A percentile compares a stretch with the other conserved stretches of the same genome.
These are phyloP conservation scores for Aphanoascus verrucosus DNA, from an alignment of 2,329 filamentous ascomycete species.

Conservation along the genomic window DNA sequence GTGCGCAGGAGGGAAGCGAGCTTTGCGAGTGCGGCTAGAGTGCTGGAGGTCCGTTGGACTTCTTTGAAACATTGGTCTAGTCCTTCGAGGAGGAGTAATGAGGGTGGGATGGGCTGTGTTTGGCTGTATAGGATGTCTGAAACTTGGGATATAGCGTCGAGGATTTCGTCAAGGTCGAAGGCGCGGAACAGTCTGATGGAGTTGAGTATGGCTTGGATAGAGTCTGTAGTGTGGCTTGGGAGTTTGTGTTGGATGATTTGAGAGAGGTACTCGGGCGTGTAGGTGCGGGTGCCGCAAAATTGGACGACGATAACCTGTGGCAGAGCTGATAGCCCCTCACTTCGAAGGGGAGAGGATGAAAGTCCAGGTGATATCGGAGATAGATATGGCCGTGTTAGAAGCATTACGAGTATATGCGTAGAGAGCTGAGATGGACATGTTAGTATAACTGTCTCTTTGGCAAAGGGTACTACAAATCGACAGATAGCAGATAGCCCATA, in stretches of 20 bases:
- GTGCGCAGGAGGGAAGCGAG: conserved; percentile 26
- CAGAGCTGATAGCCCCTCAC: not conserved
- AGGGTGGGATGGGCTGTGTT: not conserved
- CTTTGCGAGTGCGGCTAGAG: conserved; percentile 26
- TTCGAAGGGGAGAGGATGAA: not conserved
- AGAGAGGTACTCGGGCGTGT: conserved; percentile 5
- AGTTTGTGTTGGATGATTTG: conserved; percentile 12
- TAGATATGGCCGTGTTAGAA: not conserved
- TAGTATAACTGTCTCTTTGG: not conserved
- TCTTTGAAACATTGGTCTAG: conserved; percentile 30
- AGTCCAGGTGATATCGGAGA: not conserved
- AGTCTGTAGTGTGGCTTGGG: conserved; percentile 5
- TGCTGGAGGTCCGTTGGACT: conserved; percentile 31
- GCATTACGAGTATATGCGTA: conserved; percentile 9
- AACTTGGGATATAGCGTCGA: conserved; percentile 13
- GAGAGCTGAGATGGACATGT: conserved; percentile 6
- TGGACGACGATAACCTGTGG: conserved; percentile 15
- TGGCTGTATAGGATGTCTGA: conserved; percentile 15
- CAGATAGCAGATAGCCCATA: not conserved
- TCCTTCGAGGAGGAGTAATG: conserved; percentile 27
- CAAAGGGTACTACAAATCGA: not conserved
- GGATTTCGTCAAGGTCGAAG: conserved; percentile 15
- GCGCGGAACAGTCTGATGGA: conserved; percentile 14
- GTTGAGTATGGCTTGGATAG: conserved; percentile 9
- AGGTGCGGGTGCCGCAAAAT: conserved; percentile 10